Percentiles rank a stretch among this genome's conserved stretches.
phyloP scores from a whole-genome alignment of 345 rosid species.

The Syzygium jambos region DNA sequence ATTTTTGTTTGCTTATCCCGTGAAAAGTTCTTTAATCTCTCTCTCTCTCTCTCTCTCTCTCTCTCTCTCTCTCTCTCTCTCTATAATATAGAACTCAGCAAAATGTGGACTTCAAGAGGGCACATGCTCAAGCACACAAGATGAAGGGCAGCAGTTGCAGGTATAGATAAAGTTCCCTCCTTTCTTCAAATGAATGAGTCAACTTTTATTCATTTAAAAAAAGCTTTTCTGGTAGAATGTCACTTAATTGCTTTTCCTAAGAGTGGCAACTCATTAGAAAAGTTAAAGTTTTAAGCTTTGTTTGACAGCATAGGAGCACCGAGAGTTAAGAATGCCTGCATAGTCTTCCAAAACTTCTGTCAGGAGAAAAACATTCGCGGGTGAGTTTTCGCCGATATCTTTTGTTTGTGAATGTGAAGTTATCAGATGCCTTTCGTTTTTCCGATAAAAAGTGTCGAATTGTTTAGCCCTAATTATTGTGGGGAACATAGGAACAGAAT shows the following conservation, averaged over 20 bases:
- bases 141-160: conserved; percentile 97
- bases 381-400: conserved; percentile 25
- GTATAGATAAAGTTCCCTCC: conserved; percentile 10
- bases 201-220: background rate
- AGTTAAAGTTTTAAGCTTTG: background rate
- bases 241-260: background rate
- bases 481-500: background rate
- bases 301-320: conserved; percentile 82
- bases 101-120: conserved; percentile 68
- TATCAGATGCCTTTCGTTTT: background rate
- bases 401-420: background rate
- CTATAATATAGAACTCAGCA: conserved; percentile 46
- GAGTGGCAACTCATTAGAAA: background rate
- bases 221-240: background rate
- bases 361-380: conserved; percentile 61
- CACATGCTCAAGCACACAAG: conserved; percentile 84
- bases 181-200: background rate
- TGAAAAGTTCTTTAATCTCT: background rate
- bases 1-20: background rate
- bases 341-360: conserved; percentile 61
- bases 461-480: background rate
- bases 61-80: background rate
- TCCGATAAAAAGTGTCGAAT: background rate
- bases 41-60: no score
- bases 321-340: conserved; percentile 68